These are phyloP conservation scores for Nakaseomyces uthaithaninus DNA, from an alignment of 1,139 yeast genomes.

Conservation along the genomic window DNA sequence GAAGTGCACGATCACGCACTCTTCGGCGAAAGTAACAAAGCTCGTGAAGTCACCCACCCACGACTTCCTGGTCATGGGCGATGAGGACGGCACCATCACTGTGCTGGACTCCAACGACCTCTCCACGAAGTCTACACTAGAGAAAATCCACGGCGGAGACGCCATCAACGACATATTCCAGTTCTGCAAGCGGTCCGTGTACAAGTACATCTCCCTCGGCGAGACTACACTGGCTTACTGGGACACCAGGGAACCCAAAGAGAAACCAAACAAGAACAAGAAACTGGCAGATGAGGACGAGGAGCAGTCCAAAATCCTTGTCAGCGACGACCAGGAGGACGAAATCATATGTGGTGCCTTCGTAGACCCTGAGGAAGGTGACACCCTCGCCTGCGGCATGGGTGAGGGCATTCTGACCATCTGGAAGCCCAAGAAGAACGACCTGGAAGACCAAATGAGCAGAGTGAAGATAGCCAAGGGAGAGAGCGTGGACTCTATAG, in stretches of 20 bases:
- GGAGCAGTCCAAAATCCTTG: slow-evolving; percentile 33
- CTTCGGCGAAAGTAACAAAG: slow-evolving; percentile 50
- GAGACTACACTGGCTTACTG: slow-evolving; percentile 74
- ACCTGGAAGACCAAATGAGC: slow-evolving; percentile 69
- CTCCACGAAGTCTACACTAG: slow-evolving; percentile 37
- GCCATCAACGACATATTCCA: slow-evolving; percentile 67
- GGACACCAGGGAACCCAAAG: slow-evolving; percentile 55
- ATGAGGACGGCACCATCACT: slow-evolving; percentile 62
- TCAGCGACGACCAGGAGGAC: slow-evolving; percentile 86
- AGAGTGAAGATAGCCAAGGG: slow-evolving; percentile 62
- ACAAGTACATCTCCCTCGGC: slow-evolving; percentile 75
- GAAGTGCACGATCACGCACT: slow-evolving; percentile 41
- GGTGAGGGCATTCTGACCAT: slow-evolving; percentile 87
- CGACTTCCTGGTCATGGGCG: slow-evolving; percentile 63
- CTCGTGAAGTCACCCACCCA: slow-evolving; percentile 57
- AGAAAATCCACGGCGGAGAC: slow-evolving; percentile 55
- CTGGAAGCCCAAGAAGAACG: slow-evolving; percentile 71
- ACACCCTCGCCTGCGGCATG: slow-evolving; percentile 71
- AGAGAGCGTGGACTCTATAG: slow-evolving; percentile 70
- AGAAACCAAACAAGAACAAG: slow-evolving; percentile 4
- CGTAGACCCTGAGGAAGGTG: slow-evolving; percentile 56
- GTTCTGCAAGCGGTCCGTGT: slow-evolving; percentile 61
- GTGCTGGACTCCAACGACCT: slow-evolving; percentile 52
- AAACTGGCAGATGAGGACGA: background rate
- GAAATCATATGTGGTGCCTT: slow-evolving; percentile 72